phyloP scores from a whole-genome alignment of 1,284 basidiomycete genomes.

The Fomitiporia mediterranea region DNA sequence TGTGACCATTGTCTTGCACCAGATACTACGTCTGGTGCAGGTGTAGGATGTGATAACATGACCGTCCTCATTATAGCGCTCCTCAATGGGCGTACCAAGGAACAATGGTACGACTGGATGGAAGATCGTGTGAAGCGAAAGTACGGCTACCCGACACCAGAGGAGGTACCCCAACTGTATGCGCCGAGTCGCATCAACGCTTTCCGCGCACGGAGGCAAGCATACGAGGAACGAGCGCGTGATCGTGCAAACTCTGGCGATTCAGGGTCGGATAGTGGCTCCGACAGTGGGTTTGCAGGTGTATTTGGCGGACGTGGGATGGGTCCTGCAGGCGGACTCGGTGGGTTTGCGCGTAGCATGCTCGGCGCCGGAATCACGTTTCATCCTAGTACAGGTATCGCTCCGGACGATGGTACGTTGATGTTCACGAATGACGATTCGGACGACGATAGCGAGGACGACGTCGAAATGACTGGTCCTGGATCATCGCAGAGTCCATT shows the following conservation, averaged over 20 bases:
- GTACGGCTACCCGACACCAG: slow-evolving; percentile 71
- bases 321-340: neutral
- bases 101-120: slow-evolving; percentile 94
- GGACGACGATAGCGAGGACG: slow-evolving; percentile 34
- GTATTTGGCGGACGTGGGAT: slow-evolving; percentile 12
- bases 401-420: slow-evolving; percentile 43
- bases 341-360: slow-evolving; percentile 27
- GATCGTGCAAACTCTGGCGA: slow-evolving; percentile 26
- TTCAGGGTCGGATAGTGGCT: neutral
- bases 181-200: slow-evolving; percentile 52
- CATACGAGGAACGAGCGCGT: slow-evolving; percentile 44
- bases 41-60: slow-evolving; percentile 99
- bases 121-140: slow-evolving; percentile 76
- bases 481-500: slow-evolving; percentile 27
- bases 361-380: slow-evolving; percentile 57
- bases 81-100: slow-evolving; percentile 80
- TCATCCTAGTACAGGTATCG: slow-evolving; percentile 44
- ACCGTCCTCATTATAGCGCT: slow-evolving; percentile 90
- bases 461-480: slow-evolving; percentile 14
- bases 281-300: neutral
- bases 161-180: slow-evolving; percentile 63
- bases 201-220: slow-evolving; percentile 53
- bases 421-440: slow-evolving; percentile 58
- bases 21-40: slow-evolving; percentile 84
- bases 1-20: slow-evolving; percentile 95